Base-by-base conservation (phyloP, 2,329 filamentous ascomycete genomes). In the Arthrocladium fulminans region DNA sequence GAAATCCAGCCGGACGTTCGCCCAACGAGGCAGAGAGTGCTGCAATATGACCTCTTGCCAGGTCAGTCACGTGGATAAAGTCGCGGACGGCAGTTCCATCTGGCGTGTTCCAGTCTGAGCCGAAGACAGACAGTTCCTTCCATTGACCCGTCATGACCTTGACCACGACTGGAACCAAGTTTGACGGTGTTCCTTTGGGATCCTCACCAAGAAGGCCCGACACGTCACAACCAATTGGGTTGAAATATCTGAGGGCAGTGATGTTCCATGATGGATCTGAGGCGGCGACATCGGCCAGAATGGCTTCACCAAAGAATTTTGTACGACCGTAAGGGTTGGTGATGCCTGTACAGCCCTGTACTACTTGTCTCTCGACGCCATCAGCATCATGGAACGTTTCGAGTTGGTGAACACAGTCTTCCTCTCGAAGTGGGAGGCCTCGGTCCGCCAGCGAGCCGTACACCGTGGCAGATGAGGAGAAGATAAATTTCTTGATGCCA, bases 241-340 rank as follows among this genome's bases (percentile, higher is more conserved):
- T 84, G 67, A 84, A 84, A 63, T 84, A 84, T 24, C 80, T 72
- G 23, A 84, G 67, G 3, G 78, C 77, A 27, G 79, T 76, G 54
- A 83, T 79, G 13, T 73, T 74, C 78, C 79, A 82, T 20, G 73
- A 70, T 4, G 77, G 72, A 60, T 83, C 77, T 2, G 80, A 74
- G 15, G 68, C 65, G 12, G 78, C 79, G 34, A 80, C 64, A 59
- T 84, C 81, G 12, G 76, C 75, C 12, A 84, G 65, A 40, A 84
- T 83, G 7, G 79, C 79, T 59, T 83, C 81, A 51, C 77, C 79
- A 65, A 84, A 80, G 70, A 78, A 83, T 62, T 84, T 84, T 2
- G 79, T 78, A 45, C 80, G 72, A 15, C 79, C 80, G 57, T 84
- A 84, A 1, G 80, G 80, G 56, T 77, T 81, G 12, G 79, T 81